Conservation (phyloP, 352 stramenopile genomes). For the Thraustochytrium sp. region DNA sequence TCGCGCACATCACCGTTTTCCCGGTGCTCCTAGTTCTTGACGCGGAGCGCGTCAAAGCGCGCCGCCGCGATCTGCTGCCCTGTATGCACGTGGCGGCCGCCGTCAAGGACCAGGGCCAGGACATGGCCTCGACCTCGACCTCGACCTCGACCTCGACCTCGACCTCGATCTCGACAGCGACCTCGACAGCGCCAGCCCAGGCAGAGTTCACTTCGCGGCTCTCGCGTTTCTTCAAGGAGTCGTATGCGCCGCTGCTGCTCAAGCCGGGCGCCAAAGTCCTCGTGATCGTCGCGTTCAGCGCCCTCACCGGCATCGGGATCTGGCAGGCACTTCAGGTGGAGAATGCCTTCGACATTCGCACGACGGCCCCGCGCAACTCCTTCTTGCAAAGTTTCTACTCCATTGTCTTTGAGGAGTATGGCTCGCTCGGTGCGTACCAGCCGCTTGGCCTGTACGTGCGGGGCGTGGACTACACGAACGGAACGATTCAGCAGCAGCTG, state of each 20-base stretch:
- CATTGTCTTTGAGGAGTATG: neutral
- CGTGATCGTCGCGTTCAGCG: neutral
- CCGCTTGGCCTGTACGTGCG: neutral
- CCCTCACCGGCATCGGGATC: neutral
- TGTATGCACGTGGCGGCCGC: neutral
- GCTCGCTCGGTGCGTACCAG: neutral
- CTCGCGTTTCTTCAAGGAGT: too few relatives aligned
- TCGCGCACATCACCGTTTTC: constrained; percentile 41
- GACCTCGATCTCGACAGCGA: too few relatives aligned
- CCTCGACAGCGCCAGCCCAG: too few relatives aligned
- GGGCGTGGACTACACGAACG: neutral
- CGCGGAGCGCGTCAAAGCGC: neutral
- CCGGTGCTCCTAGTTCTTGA: constrained; percentile 28
- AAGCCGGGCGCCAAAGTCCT: neutral
- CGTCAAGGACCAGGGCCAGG: too few relatives aligned
- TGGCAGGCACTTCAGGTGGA: neutral
- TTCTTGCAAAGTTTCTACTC: constrained; percentile 23
- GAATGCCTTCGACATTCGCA: constrained; percentile 13
- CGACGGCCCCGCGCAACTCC: neutral
- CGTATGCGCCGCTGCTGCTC: neutral
- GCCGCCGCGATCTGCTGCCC: neutral
- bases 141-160: too few relatives aligned
- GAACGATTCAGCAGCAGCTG: neutral
- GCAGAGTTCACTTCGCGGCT: too few relatives aligned
- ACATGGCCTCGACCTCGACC: too few relatives aligned